A percentile compares a stretch with the other conserved stretches of the same genome.
Conservation (phyloP, 495 filamentous ascomycete genomes). For the Rhizodiscina lignyota region DNA sequence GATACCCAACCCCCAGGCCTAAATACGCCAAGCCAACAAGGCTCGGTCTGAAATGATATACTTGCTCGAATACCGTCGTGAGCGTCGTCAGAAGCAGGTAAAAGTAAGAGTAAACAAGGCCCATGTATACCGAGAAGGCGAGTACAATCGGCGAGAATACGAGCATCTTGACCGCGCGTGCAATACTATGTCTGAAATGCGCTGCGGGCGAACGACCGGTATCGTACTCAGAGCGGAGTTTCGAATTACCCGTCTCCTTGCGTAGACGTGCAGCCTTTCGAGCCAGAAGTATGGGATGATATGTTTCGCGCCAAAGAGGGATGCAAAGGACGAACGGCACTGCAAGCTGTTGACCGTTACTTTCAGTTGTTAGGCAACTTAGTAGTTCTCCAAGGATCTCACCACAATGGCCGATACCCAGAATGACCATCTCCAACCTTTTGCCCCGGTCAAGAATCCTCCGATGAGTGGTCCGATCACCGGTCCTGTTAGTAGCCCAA, state of each 20-base stretch:
- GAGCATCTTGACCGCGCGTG: slow-evolving; percentile 16
- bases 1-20: slow-evolving; percentile 19
- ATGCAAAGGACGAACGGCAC: slow-evolving; percentile 6
- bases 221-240: slow-evolving; percentile 7
- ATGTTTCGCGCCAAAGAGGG: slow-evolving; percentile 8
- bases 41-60: slow-evolving; percentile 18
- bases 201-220: neutral
- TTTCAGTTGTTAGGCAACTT: neutral
- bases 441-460: slow-evolving; percentile 5
- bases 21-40: slow-evolving; percentile 22
- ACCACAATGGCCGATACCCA: slow-evolving; percentile 6
- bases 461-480: slow-evolving; percentile 7
- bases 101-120: slow-evolving; percentile 20
- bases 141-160: slow-evolving; percentile 23
- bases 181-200: slow-evolving; percentile 3
- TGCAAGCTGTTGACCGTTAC: slow-evolving; percentile 1
- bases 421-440: slow-evolving; percentile 10
- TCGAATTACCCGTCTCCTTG: slow-evolving; percentile 5
- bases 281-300: slow-evolving; percentile 7
- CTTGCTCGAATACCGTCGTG: slow-evolving; percentile 17
- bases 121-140: slow-evolving; percentile 19
- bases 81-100: slow-evolving; percentile 29
- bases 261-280: slow-evolving; percentile 7
- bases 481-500: slow-evolving; percentile 16
- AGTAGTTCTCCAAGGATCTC: neutral